A percentile compares a stretch with the other conserved stretches of the same genome.
phyloP scores from a whole-genome alignment of 768 basidiomycete genomes.

The Hysterangium stoloniferum region DNA sequence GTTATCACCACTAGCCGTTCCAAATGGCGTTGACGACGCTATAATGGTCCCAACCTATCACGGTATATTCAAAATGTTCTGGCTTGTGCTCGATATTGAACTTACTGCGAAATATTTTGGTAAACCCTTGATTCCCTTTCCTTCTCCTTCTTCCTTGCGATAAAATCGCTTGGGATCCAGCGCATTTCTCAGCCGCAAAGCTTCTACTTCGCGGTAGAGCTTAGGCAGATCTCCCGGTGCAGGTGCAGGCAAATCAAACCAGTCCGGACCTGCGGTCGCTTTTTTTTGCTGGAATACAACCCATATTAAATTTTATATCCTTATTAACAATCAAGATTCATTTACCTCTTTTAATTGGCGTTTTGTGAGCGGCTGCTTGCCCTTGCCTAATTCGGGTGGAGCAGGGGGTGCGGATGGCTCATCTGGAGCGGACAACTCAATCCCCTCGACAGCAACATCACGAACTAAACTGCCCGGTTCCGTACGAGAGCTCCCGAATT shows the following conservation, averaged over 20 bases:
- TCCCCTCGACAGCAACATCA: slow-evolving; percentile 54
- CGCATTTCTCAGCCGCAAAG: slow-evolving; percentile 77
- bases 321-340: not conserved
- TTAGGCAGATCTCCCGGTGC: slow-evolving; percentile 70
- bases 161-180: slow-evolving; percentile 92
- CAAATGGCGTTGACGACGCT: slow-evolving; percentile 64
- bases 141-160: slow-evolving; percentile 78
- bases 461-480: slow-evolving; percentile 40
- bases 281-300: slow-evolving; percentile 44
- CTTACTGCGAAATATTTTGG: slow-evolving; percentile 88
- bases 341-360: slow-evolving; percentile 36
- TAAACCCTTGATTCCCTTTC: slow-evolving; percentile 74
- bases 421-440: slow-evolving; percentile 44
- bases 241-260: slow-evolving; percentile 87
- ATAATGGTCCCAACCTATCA: slow-evolving; percentile 73
- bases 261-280: slow-evolving; percentile 68
- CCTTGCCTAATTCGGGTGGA: slow-evolving; percentile 49
- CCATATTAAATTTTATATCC: not conserved
- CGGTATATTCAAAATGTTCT: not conserved
- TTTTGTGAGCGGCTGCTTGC: slow-evolving; percentile 63
- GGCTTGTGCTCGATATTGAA: slow-evolving; percentile 12
- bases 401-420: slow-evolving; percentile 56
- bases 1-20: slow-evolving; percentile 60
- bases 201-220: slow-evolving; percentile 79
- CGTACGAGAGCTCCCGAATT: slow-evolving; percentile 35